Evolutionary conservation across 2,329 filamentous ascomycete genomes (phyloP), one percentile per base, ranked within the genome.

Genomic region (Pseudocercospora crystallina): DNA sequence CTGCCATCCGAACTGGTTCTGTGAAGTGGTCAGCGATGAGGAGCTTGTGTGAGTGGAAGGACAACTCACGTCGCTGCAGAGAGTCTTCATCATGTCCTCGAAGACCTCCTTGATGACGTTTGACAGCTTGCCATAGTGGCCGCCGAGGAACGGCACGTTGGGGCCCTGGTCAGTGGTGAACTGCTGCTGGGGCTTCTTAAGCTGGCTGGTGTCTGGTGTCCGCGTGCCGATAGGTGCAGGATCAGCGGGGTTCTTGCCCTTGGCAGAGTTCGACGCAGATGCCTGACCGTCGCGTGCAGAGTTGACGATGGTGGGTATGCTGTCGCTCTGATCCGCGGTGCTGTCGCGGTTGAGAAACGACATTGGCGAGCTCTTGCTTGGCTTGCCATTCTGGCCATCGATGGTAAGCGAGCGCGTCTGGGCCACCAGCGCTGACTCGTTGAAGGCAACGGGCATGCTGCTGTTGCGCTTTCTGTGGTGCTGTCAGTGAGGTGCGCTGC

Each of bases 131-230:
- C 63, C 11, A 52, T 59, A 65, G 47, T 62, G 64, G 30, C 54
- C 54, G 33, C 57, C 60, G 9, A 32, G 34, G 43, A 58, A 56
- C 15, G 14, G 5, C 5, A 46, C 34, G 7, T 44, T 29, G 10
- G 45, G 40, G 15, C 54, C 58, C 7, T 47, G 42, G 51, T 65
- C 62, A 8, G 60, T 65, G 34, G 61, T 63, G 60, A 62, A 65
- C 41, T 20, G 29, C 13, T 20, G 13, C n/a, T 13, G 32, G 29
- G 13, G 8, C 20, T 43, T 26, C 20, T 26, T 7, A 26, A 17
- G 8, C 10, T 8, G 13, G 17, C 44, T 30, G 8, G 15, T 13
- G 7, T 2, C 3, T 15, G 13, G 20, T 15, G 43, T 34, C n/a
- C 40, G 53, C 17, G 58, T 61, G 39, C 61, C 61, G 35, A 64